Evolutionary conservation across 805 yeast species (phyloP).

Genomic region (Metschnikowia proteae): DNA sequence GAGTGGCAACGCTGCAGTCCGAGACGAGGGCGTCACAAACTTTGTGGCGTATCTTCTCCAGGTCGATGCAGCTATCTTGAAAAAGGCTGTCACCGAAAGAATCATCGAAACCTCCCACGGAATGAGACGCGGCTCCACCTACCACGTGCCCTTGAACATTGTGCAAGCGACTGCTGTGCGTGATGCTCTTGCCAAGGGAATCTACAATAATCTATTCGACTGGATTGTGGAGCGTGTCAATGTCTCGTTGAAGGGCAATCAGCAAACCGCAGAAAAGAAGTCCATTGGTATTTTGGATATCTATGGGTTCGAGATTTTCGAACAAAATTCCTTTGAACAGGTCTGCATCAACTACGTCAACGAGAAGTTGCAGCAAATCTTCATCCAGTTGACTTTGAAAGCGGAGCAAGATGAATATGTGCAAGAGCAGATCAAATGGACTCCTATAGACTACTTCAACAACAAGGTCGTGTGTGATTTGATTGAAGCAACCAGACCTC

Average conservation of each 20-base stretch:
- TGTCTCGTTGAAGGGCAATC: conserved; percentile 55
- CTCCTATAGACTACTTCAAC: conserved; percentile 94
- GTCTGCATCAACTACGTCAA: conserved; percentile 93
- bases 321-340: conserved; percentile 92
- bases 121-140: conserved; percentile 83
- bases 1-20: conserved; percentile 76
- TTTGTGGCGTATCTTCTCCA: conserved; percentile 90
- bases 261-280: conserved; percentile 37
- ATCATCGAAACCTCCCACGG: conserved; percentile 90
- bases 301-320: conserved; percentile 94
- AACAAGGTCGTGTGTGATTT: conserved; percentile 95
- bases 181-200: conserved; percentile 92
- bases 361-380: conserved; percentile 94
- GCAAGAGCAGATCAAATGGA: conserved; percentile 93
- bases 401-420: conserved; percentile 98
- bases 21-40: conserved; percentile 87
- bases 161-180: conserved; percentile 94
- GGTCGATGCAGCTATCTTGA: conserved; percentile 64
- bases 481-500: conserved; percentile 87
- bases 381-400: conserved; percentile 90
- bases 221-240: conserved; percentile 96
- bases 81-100: conserved; percentile 70
- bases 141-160: conserved; percentile 87
- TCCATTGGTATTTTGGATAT: conserved; percentile 93
- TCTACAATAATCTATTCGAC: conserved; percentile 88